These are phyloP conservation scores for Aspergillus pseudoglaucus DNA, from an alignment of 2,329 filamentous ascomycete genomes.

Conservation along the genomic window DNA sequence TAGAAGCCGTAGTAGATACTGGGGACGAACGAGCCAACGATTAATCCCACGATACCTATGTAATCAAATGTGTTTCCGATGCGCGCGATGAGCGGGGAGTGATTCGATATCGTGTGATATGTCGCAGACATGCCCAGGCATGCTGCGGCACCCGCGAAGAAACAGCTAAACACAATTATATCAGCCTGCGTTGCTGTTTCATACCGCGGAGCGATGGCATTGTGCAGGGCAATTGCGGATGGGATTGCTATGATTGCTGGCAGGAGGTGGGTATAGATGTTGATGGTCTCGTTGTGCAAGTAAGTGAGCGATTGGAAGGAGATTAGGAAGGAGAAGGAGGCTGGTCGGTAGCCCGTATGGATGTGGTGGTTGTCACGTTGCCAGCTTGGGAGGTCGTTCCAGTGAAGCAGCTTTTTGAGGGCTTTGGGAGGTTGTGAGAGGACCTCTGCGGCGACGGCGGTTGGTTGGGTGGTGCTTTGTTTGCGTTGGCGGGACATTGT, in stretches of 20 bases:
- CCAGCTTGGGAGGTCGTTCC: conserved; percentile 49
- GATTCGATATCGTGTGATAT: conserved; percentile 79
- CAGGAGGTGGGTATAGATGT: conserved; percentile 65
- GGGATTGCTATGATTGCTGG: conserved; percentile 57
- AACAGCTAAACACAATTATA: conserved; percentile 67
- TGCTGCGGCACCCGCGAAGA: conserved; percentile 66
- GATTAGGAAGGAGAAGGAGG: conserved; percentile 53
- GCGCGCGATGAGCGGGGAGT: conserved; percentile 68
- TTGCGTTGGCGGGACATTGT: conserved; percentile 29
- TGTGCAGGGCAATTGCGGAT: conserved; percentile 49
- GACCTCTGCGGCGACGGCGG: conserved; percentile 17
- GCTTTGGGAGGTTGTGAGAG: conserved; percentile 23
- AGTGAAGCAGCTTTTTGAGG: conserved; percentile 39
- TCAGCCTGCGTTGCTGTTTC: conserved; percentile 56
- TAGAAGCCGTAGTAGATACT: conserved; percentile 82
- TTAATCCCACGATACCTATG: conserved; percentile 83
- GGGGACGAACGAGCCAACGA: conserved; percentile 86
- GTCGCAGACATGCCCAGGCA: conserved; percentile 77
- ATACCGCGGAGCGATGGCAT: conserved; percentile 59
- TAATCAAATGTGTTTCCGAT: conserved; percentile 95
- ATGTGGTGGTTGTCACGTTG: conserved; percentile 65
- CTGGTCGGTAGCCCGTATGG: conserved; percentile 57
- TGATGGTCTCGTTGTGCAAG: conserved; percentile 63
- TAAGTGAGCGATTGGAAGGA: conserved; percentile 56
- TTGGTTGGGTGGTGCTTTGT: conserved; percentile 14